These are phyloP conservation scores for Russula compacta DNA, from an alignment of 768 basidiomycete genomes.

Conservation along the genomic window DNA sequence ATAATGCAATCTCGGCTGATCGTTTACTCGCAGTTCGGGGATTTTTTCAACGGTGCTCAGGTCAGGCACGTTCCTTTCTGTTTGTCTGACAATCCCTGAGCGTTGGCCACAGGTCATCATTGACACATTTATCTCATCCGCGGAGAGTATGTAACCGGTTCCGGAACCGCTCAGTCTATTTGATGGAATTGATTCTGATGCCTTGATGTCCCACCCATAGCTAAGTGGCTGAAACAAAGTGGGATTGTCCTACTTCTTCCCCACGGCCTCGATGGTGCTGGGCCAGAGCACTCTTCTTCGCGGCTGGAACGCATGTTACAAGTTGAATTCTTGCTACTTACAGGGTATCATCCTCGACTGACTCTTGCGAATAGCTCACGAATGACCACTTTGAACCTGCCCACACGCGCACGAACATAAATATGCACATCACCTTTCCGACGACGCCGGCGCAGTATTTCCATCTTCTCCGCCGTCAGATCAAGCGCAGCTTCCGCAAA, in stretches of 20 bases:
- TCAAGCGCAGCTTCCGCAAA: constrained; percentile 77
- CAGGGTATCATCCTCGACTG: background rate
- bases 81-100: background rate
- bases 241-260: constrained; percentile 80
- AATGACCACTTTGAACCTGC: constrained; percentile 50
- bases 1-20: background rate
- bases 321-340: constrained; percentile 30
- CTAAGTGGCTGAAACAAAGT: constrained; percentile 91
- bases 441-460: constrained; percentile 91
- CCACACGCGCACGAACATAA: constrained; percentile 42
- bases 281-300: constrained; percentile 87
- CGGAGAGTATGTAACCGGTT: constrained; percentile 65
- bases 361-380: constrained; percentile 46
- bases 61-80: constrained; percentile 22
- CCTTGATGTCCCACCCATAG: constrained; percentile 30
- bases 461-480: constrained; percentile 83
- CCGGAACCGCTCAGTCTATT: background rate
- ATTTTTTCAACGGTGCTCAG: constrained; percentile 89
- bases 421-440: constrained; percentile 79
- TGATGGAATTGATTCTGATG: constrained; percentile 5
- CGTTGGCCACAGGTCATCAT: constrained; percentile 58
- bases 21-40: constrained; percentile 55
- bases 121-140: constrained; percentile 79
- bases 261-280: constrained; percentile 87
- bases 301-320: constrained; percentile 88